Conservation (phyloP, 148 eudicot genomes). For the Pouteria glomerata region DNA sequence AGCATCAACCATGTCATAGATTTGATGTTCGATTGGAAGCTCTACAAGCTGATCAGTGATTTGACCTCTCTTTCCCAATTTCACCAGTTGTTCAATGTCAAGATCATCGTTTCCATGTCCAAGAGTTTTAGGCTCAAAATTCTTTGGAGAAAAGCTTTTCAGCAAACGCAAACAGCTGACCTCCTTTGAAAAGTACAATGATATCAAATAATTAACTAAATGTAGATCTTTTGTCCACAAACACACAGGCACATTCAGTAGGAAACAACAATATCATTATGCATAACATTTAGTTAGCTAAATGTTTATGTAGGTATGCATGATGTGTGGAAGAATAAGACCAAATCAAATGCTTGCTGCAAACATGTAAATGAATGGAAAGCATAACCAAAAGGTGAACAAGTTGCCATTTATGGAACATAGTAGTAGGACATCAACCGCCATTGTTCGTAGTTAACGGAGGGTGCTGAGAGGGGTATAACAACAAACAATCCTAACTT, state of each 20-base stretch:
- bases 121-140: slow-evolving; percentile 55
- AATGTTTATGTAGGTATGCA: neutral
- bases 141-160: slow-evolving; percentile 64
- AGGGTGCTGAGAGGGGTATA: too few species aligned
- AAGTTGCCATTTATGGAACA: neutral
- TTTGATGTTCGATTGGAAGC: slow-evolving; percentile 88
- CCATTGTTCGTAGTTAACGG: too few species aligned
- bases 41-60: slow-evolving; percentile 80
- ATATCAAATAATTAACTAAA: slow-evolving; percentile 9
- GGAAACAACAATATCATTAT: neutral
- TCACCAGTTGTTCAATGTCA: slow-evolving; percentile 40
- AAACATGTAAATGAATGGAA: too few species aligned
- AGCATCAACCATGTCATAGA: slow-evolving; percentile 77
- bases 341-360: neutral
- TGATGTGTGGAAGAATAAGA: neutral
- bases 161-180: slow-evolving; percentile 74
- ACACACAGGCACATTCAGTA: neutral
- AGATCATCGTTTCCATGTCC: slow-evolving; percentile 42
- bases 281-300: neutral
- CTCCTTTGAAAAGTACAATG: slow-evolving; percentile 40
- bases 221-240: neutral
- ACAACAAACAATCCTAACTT: too few species aligned
- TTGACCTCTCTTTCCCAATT: slow-evolving; percentile 49
- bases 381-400: neutral
- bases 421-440: too few species aligned